Conservation (phyloP, 2,329 filamentous ascomycete genomes). For the Aspergillus neotritici region DNA sequence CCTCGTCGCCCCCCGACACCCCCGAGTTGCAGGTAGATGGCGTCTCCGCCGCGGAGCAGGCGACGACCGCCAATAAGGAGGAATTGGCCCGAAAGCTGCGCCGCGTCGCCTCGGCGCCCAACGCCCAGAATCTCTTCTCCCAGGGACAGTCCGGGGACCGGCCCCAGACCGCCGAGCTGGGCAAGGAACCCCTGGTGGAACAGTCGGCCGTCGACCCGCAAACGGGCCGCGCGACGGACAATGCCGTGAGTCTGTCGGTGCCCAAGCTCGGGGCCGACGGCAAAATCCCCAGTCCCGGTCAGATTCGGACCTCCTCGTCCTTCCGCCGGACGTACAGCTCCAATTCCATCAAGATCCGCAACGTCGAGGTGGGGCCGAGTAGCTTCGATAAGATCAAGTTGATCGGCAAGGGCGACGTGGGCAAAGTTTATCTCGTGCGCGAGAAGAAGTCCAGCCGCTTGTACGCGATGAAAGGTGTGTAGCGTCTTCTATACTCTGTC, state of each 20-base stretch:
- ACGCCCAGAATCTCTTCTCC: conserved; percentile 87
- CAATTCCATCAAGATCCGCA: conserved; percentile 96
- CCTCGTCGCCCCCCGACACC: conserved; percentile 86
- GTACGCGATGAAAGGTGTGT: conserved; percentile 96
- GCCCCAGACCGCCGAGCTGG: conserved; percentile 78
- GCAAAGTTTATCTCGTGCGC: conserved; percentile 93
- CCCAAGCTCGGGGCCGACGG: conserved; percentile 46
- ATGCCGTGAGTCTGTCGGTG: conserved; percentile 25
- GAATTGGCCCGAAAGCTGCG: conserved; percentile 88
- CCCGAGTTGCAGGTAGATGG: conserved; percentile 70
- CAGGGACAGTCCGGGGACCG: conserved; percentile 57
- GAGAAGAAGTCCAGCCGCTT: conserved; percentile 95
- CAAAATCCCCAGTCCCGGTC: conserved; percentile 61
- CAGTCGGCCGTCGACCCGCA: conserved; percentile 49
- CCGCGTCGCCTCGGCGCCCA: conserved; percentile 91
- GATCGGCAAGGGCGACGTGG: conserved; percentile 97
- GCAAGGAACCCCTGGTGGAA: conserved; percentile 69
- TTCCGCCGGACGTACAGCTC: conserved; percentile 97
- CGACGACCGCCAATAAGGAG: conserved; percentile 78
- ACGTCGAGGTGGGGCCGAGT: conserved; percentile 89
- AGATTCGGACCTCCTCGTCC: conserved; percentile 60
- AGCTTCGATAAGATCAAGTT: conserved; percentile 99
- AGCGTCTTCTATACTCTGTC: not conserved
- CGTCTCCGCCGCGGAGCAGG: conserved; percentile 59
- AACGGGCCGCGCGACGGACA: conserved; percentile 50